Conservation (phyloP, 1,284 basidiomycete genomes). For the Cutaneotrichosporon cutaneum region DNA sequence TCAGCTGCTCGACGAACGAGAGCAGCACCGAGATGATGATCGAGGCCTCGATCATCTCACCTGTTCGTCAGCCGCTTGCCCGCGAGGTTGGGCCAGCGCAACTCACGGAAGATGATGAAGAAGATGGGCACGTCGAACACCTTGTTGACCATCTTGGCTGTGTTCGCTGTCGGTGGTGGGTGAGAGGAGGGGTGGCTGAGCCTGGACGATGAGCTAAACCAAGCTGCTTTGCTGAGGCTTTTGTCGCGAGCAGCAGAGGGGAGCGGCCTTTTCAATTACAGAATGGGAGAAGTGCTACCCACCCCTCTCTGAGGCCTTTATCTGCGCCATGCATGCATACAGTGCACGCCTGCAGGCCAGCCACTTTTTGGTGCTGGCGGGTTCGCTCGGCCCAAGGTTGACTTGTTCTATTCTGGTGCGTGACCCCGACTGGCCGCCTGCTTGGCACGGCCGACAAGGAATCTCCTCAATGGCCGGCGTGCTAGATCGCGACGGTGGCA, state of each 20-base stretch:
- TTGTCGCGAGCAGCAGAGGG: background rate
- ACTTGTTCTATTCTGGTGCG: background rate
- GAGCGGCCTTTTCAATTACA: background rate
- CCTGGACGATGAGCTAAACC: background rate
- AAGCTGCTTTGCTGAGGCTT: background rate
- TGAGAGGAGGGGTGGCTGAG: background rate
- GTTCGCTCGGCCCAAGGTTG: background rate
- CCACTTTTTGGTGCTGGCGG: background rate
- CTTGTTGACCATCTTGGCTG: slow-evolving; percentile 42
- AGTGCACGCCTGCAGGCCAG: too few relatives aligned
- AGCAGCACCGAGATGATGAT: slow-evolving; percentile 54
- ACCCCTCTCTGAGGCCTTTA: background rate
- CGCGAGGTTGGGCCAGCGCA: too few relatives aligned
- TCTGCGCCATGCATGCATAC: background rate
- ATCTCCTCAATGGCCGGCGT: background rate
- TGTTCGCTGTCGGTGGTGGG: background rate
- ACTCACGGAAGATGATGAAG: slow-evolving; percentile 55
- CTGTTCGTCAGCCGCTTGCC: slow-evolving; percentile 28
- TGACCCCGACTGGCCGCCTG: background rate
- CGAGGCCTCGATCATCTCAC: slow-evolving; percentile 53
- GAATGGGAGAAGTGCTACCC: background rate
- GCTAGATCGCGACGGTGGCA: too few relatives aligned
- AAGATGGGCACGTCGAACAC: slow-evolving; percentile 54
- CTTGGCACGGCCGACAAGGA: slow-evolving; percentile 8
- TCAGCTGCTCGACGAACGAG: slow-evolving; percentile 55